Percentiles rank a stretch among this genome's conserved stretches.
These are phyloP conservation scores for Skeletonema marinoi DNA, from an alignment of 108 stramenopile species.

Conservation along the genomic window DNA sequence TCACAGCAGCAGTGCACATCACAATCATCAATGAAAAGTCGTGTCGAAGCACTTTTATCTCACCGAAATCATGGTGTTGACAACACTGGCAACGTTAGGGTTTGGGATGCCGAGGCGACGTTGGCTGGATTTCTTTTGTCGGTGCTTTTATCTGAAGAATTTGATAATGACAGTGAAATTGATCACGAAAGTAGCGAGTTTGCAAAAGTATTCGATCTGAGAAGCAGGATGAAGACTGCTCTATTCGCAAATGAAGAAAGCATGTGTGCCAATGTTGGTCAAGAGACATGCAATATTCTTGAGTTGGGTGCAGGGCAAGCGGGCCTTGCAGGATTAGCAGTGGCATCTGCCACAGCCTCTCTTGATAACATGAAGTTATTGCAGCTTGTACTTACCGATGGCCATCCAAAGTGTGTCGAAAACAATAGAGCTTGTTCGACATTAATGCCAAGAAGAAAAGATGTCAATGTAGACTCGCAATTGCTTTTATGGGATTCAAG, in stretches of 20 bases:
- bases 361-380: constrained; percentile 12
- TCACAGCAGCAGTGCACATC: neutral
- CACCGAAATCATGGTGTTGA: constrained; percentile 71
- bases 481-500: constrained; percentile 65
- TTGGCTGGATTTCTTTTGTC: constrained; percentile 52
- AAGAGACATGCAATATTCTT: constrained; percentile 40
- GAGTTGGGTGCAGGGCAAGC: constrained; percentile 87
- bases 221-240: constrained; percentile 2
- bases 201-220: neutral
- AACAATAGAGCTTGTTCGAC: constrained; percentile 64
- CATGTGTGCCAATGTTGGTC: neutral
- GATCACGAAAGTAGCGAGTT: neutral
- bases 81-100: constrained; percentile 81
- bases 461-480: constrained; percentile 12
- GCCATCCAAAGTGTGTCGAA: constrained; percentile 67
- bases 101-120: constrained; percentile 82
- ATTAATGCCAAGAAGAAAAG: constrained; percentile 15
- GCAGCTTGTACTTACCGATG: constrained; percentile 68
- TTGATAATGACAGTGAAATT: constrained; percentile 5
- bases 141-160: constrained; percentile 27
- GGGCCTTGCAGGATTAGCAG: constrained; percentile 62
- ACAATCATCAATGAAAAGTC: constrained; percentile 6
- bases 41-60: constrained; percentile 33
- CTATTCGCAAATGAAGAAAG: neutral
- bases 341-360: constrained; percentile 26